phyloP scores from a whole-genome alignment of 2,329 filamentous ascomycete genomes.

The Graphiopsis chlorocephala region DNA sequence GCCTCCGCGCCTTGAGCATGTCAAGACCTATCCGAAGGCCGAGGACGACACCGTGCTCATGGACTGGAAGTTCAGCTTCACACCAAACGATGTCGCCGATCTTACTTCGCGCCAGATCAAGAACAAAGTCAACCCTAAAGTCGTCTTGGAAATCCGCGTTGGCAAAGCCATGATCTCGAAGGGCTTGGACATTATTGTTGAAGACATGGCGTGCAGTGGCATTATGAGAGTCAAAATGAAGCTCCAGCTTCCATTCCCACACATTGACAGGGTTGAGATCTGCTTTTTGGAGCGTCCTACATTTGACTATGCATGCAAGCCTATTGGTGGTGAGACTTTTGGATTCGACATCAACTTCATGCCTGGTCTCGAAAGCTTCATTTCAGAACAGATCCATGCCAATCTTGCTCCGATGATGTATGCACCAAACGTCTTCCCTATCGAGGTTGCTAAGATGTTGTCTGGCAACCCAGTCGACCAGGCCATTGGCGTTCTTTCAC shows the following conservation, averaged over 20 bases:
- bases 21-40: conserved; percentile 95
- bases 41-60: conserved; percentile 95
- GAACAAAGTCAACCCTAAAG: conserved; percentile 95
- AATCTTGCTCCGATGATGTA: conserved; percentile 98
- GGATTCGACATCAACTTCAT: conserved; percentile 99
- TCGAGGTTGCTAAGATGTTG: conserved; percentile 97
- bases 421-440: conserved; percentile 92
- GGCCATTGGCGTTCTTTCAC: conserved; percentile 87
- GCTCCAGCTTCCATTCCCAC: conserved; percentile 91
- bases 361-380: conserved; percentile 88
- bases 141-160: conserved; percentile 89
- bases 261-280: conserved; percentile 91
- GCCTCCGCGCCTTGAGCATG: conserved; percentile 91
- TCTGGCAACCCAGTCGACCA: conserved; percentile 91
- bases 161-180: conserved; percentile 98
- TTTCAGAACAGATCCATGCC: conserved; percentile 92
- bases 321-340: conserved; percentile 88
- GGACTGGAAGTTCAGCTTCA: conserved; percentile 99
- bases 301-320: conserved; percentile 98
- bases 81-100: conserved; percentile 87
- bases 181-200: conserved; percentile 93
- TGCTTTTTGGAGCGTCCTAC: conserved; percentile 86
- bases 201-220: conserved; percentile 94
- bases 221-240: conserved; percentile 98
- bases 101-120: conserved; percentile 86